Evolutionary conservation across 1,284 basidiomycete species (phyloP), one percentile per base, ranked within the genome.

Genomic region (Rhodotorula sp.): DNA sequence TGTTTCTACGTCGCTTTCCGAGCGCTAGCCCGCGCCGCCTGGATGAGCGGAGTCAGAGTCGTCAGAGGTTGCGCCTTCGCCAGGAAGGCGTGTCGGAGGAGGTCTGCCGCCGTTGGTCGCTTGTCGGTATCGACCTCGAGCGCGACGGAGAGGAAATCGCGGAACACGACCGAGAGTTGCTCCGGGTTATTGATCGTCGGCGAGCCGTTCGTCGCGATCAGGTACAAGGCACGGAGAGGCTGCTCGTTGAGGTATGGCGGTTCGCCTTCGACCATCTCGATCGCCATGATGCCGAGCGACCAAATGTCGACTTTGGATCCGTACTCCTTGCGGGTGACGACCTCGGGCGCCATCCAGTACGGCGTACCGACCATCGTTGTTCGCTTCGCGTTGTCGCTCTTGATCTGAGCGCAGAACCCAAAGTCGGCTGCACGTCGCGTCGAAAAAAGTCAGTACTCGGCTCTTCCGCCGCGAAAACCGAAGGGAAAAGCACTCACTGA

Each of bases 361-460:
- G 97, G 97, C 12, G 97, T 98, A 5, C 97, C 97, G 60, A 98
- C 95, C 95, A 99, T 98, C n/a, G 97, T 99, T 47, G 94, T 97
- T 48, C 95, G 89, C 84, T 98, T 98, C 8, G 94, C 88, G 75
- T 91, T 88, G 12, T 89, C 86, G 60, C 97, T 95, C 38, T 93
- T 93, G 70, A 98, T 95, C 82, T 97, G 92, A 0, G 95, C 97
- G 77, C 95, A 98, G 86, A 98, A 98, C 7, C 95, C 95, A 83
- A 99, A 99, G 83, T 99, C 95, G 82, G 95, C 94, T 95, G 79
- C 38, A 38, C 38, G 38, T 38, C 38, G 12, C 38, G 38, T 38
- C 38, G 38, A 38, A 38, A 60, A 58, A 62, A 16, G 49, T 34
- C 34, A 26, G 28, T 15, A 8, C n/a, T 56, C 55, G 34, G 23